Evolutionary conservation across 306 rosid genomes (phyloP), one percentile per base, ranked within the genome.

Genomic region (Benincasa hispida): DNA sequence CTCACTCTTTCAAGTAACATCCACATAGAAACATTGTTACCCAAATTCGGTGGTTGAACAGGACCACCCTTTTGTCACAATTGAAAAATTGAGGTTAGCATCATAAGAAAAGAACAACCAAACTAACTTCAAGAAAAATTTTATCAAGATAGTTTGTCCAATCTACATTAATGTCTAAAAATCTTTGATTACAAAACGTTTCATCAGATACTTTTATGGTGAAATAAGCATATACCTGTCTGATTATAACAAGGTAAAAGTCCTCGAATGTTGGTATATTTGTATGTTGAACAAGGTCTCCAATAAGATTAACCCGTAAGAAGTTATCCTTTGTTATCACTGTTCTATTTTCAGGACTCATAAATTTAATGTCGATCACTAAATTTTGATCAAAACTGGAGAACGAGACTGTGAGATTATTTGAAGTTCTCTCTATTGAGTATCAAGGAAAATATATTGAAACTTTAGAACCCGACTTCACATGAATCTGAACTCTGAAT

Each of bases 1-100:
- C 98, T 86, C 25, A 91, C 91, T 81, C 98, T 90, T 87, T 94
- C 98, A 56, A 94, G 96, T 80, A 94, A 80, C 97, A 94, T 88
- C 94, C 98, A 94, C 91, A 87, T 79, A 35, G 97, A 90, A 77
- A 88, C 81, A 76, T 91, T 94, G 72, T 81, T 82, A 25, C 98
- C 96, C 60, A 91, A 77, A 77, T 87, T 84, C 45, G 85, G 94
- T 58, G 94, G 94, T 75, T 90, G 94, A 77, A 89, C 93, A 63
- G 88, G 83, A 50, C 78, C 91, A 60, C 78, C 91, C 97, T 91
- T 83, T 83, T 82, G 85, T 42, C 72, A 72, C 72, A 82, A 12
- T 62, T 4, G 19, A 22, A 81, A 27, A 60, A 48, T 14, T 80
- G 50, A 77, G 78, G 54, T 53, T 24, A 41, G 56, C 21, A 42